These are phyloP conservation scores for Basidiobolus meristosporus DNA, from an alignment of 371 early-diverging fungal genomes.

Conservation along the genomic window DNA sequence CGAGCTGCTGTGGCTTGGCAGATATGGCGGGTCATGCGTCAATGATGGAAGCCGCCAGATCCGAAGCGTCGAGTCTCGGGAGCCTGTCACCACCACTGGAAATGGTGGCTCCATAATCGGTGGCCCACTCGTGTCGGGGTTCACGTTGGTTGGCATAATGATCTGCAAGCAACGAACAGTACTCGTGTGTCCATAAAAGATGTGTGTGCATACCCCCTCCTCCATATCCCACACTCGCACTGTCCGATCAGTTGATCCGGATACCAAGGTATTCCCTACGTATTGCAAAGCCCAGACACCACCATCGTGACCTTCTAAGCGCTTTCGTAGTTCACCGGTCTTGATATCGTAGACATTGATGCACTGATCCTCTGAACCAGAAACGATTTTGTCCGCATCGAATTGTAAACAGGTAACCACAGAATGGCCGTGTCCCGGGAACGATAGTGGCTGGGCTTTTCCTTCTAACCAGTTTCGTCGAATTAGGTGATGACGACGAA, in stretches of 20 bases:
- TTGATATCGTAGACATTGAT: conserved; percentile 75
- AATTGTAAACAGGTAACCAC: conserved; percentile 93
- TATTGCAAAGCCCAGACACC: conserved; percentile 97
- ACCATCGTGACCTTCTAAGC: conserved; percentile 84
- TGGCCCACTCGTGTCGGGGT: no score
- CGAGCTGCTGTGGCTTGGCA: no score
- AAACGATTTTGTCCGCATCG: conserved; percentile 78
- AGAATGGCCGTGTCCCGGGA: conserved; percentile 56
- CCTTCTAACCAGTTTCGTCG: conserved; percentile 71
- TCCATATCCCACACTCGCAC: conserved; percentile 93
- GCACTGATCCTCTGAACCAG: conserved; percentile 73
- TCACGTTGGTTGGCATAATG: conserved; percentile 46
- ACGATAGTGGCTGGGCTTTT: conserved; percentile 40
- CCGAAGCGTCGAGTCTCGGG: conserved; percentile 82
- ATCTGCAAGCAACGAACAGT: conserved; percentile 91
- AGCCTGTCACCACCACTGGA: conserved; percentile 86
- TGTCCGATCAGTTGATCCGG: conserved; percentile 93
- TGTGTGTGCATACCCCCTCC: conserved; percentile 62
- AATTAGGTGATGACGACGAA: conserved; percentile 46
- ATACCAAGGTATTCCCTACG: conserved; percentile 70
- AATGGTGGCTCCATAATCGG: conserved; percentile 38
- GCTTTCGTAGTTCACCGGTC: conserved; percentile 43
- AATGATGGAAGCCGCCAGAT: conserved; percentile 86
- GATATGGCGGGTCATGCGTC: conserved; percentile 22
- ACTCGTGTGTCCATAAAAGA: conserved; percentile 85